These are phyloP conservation scores for Metschnikowia lachancei DNA, from an alignment of 805 yeast genomes.

Conservation along the genomic window DNA sequence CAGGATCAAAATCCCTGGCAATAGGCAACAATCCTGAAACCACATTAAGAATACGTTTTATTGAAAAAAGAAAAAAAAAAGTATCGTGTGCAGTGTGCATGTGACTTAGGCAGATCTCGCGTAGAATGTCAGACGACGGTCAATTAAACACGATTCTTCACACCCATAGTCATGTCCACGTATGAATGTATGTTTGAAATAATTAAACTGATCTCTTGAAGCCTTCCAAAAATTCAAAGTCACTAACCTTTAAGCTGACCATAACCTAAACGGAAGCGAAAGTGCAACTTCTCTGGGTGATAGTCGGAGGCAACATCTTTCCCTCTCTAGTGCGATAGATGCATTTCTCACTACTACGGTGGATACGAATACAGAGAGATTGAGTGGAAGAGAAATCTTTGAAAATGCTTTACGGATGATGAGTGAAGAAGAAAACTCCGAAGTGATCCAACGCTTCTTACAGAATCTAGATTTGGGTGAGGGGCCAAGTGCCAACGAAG, in stretches of 20 bases:
- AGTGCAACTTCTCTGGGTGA: conserved; percentile 11
- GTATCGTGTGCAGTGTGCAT: conserved; percentile 2
- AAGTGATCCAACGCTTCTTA: conserved; percentile 29
- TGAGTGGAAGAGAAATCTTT: conserved; percentile 25
- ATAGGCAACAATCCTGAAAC: no score
- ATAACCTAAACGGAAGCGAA: conserved; percentile 32
- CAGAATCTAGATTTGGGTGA: conserved; percentile 18
- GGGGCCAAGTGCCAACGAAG: conserved; percentile 27
- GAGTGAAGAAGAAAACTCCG: conserved; percentile 31
- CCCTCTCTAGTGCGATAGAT: conserved; percentile 35
- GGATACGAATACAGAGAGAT: conserved; percentile 10
- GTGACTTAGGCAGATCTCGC: conserved; percentile 4
- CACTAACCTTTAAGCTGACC: conserved; percentile 34
- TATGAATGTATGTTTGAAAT: conserved; percentile 39
- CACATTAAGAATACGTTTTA: no score
- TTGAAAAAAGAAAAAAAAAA: no score
- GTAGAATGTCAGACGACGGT: background rate
- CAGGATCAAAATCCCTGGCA: no score
- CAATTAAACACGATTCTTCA: background rate
- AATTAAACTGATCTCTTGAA: background rate
- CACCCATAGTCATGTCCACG: conserved; percentile 32
- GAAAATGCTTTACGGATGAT: conserved; percentile 32
- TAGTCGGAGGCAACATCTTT: conserved; percentile 29
- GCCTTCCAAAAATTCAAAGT: background rate
- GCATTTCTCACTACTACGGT: conserved; percentile 27